Conservation (phyloP, 257 asterid genomes). For the Ilex aquifolium region DNA sequence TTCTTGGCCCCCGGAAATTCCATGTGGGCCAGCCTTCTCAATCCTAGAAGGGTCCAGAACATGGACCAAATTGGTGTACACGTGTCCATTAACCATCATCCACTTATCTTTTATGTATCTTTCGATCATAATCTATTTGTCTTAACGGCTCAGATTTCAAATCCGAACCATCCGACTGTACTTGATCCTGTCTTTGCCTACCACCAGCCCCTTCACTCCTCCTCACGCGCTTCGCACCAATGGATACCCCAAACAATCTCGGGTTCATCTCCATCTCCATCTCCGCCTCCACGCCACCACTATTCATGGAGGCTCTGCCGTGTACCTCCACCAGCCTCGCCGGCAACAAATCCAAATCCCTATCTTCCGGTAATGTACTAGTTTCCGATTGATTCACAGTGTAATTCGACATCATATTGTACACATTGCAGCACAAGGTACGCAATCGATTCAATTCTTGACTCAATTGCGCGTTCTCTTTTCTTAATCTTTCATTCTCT, state of each 20-base stretch:
- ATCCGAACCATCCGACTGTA: too few species aligned
- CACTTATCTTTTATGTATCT: too few species aligned
- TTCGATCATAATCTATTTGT: too few species aligned
- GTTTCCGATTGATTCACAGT: not conserved
- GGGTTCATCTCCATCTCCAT: not conserved
- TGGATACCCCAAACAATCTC: not conserved
- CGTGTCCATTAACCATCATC: too few species aligned
- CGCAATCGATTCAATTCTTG: not conserved
- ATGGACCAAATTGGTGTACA: too few species aligned
- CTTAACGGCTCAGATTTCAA: too few species aligned
- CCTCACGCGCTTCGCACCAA: constrained; percentile 2
- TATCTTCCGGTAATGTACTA: not conserved
- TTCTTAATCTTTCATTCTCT: not conserved
- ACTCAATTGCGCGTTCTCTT: constrained; percentile 1
- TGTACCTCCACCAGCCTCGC: not conserved
- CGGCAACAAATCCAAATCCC: not conserved
- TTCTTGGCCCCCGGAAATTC: too few species aligned
- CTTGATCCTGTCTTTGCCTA: too few species aligned
- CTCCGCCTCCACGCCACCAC: not conserved
- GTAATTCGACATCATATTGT: not conserved
- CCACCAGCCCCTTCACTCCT: not conserved
- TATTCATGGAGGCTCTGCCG: not conserved
- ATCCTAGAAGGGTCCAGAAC: too few species aligned
- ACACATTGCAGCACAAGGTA: not conserved
- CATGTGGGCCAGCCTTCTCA: too few species aligned